Evolutionary conservation across 1,284 basidiomycete genomes (phyloP).

Genomic region (Xerocomus minutiporus): DNA sequence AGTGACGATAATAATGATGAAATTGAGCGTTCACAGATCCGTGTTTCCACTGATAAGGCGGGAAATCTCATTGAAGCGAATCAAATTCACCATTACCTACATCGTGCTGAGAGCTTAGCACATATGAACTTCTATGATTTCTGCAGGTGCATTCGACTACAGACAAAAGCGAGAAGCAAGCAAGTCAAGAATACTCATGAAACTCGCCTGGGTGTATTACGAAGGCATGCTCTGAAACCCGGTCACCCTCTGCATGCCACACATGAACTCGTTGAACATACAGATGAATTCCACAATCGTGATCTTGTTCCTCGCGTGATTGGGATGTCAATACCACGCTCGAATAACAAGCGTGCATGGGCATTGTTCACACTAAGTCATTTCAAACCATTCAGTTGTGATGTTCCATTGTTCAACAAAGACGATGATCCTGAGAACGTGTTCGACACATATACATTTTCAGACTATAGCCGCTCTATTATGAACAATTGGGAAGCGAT

Average conservation of each 20-base stretch:
- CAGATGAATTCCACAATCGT: constrained; percentile 1
- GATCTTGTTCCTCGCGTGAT: constrained; percentile 18
- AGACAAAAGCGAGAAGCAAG: neutral
- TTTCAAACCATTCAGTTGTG: constrained; percentile 26
- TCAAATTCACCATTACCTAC: constrained; percentile 1
- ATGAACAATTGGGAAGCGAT: constrained; percentile 9
- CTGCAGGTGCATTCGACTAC: neutral
- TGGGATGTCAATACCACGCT: constrained; percentile 25
- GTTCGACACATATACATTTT: too few species aligned
- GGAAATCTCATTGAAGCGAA: neutral
- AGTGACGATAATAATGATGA: too few species aligned
- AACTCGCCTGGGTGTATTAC: constrained; percentile 4
- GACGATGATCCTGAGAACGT: too few species aligned
- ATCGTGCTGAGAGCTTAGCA: neutral
- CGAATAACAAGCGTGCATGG: constrained; percentile 6
- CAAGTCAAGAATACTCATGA: constrained; percentile 5
- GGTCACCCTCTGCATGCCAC: constrained; percentile 2
- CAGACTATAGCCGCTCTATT: neutral
- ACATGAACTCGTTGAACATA: constrained; percentile 22
- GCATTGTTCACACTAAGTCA: constrained; percentile 21
- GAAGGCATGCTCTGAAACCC: neutral
- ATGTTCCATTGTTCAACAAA: neutral
- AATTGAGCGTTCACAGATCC: neutral
- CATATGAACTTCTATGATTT: constrained; percentile 14
- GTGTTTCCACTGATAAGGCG: neutral